A percentile compares a stretch with the other conserved stretches of the same genome.
phyloP scores from a whole-genome alignment of 768 basidiomycete species.

The Collybiopsis confluens region DNA sequence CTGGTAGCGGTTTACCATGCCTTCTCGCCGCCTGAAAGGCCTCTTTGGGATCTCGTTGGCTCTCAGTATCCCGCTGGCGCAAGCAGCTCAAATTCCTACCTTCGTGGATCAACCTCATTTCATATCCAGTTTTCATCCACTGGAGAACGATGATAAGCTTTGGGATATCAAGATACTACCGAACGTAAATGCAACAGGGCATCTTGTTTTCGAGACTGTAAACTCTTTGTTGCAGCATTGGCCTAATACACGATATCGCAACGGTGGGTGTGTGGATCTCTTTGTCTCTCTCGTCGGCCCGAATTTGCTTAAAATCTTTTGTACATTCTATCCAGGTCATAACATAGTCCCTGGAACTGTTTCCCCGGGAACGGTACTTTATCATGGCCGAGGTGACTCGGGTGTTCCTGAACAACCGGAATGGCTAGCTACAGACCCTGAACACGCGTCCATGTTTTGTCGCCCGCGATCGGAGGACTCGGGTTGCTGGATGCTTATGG shows the following conservation, averaged over 20 bases:
- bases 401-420: conserved; percentile 24
- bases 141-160: not conserved
- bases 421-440: conserved; percentile 31
- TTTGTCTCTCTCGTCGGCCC: not conserved
- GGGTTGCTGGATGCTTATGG: conserved; percentile 26
- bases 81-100: no score
- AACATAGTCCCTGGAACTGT: conserved; percentile 28
- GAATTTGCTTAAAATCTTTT: not conserved
- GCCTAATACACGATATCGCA: not conserved
- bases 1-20: no score
- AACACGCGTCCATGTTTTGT: conserved; percentile 28
- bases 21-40: no score
- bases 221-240: conserved; percentile 1
- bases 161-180: conserved; percentile 23
- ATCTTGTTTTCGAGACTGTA: conserved; percentile 4
- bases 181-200: conserved; percentile 6
- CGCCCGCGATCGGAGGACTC: not conserved
- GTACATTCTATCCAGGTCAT: conserved; percentile 16
- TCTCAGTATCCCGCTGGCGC: no score
- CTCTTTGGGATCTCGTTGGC: no score
- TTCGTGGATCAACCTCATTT: no score
- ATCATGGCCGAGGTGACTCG: conserved; percentile 21
- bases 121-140: no score
- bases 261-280: not conserved
- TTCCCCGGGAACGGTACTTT: conserved; percentile 31